Evolutionary conservation across 768 basidiomycete species (phyloP), one percentile per base, ranked within the genome.

Genomic region (Suillus hirtellus): DNA sequence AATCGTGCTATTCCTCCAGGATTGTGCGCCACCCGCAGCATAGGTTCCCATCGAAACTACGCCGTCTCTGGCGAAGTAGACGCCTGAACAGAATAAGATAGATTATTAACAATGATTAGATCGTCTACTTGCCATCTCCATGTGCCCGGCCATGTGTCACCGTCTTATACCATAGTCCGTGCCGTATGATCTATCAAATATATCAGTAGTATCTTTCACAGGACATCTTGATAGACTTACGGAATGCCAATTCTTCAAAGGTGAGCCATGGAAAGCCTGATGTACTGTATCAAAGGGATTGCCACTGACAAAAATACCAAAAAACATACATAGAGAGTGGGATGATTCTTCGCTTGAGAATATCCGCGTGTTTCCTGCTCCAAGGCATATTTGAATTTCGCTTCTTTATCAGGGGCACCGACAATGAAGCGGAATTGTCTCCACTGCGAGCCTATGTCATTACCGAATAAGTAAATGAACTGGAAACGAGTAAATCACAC

Each of bases 331-430:
- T 64, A 70, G n/a, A 66, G 27, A 8, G 63, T 38, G 11, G 54
- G 21, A 63, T 82, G 87, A 44, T 68, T 65, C 44, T 53, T 65
- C 8, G 84, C 82, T 66, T 86, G 84, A 0, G 21, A 2, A 64
- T 80, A 73, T 38, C 69, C 65, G 17, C 63, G 27, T 61, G 79
- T 73, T 7, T 86, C 85, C 6, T 68, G 63, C 38, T 69, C 69
- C 21, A 87, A 70, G 7, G 82, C 84, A 6, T 69, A 69, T 47
- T 80, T 77, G 69, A 89, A 89, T 64, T 84, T 86, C 17, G 87
- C 86, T 72, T 90, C 90, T 10, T 88, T 87, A 66, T 87, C 86
- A 4, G 90, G 89, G 1, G 86, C 82, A 5, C 89, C 90, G 12
- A 89, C 88, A 61, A 85, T 85, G 72, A 92, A 84, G 27, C 86